phyloP scores from a whole-genome alignment of 179 eudicot genomes.

The Beta macrorhiza region DNA sequence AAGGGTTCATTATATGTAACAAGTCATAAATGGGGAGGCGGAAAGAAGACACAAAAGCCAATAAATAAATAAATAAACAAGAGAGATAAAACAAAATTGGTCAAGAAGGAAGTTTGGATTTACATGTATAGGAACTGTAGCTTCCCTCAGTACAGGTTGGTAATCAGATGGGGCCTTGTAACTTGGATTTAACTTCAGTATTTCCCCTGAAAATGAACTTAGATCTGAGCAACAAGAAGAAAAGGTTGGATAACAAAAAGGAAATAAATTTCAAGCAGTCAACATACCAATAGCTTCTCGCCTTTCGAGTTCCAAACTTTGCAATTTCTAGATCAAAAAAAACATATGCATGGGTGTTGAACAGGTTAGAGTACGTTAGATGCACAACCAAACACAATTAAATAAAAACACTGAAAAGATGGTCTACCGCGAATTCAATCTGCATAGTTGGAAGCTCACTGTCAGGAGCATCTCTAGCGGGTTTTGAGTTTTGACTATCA shows the following conservation, averaged over 20 bases:
- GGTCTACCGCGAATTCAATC: conserved; percentile 34
- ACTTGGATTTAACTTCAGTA: conserved; percentile 74
- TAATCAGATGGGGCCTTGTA: conserved; percentile 81
- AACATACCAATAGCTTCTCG: conserved; percentile 81
- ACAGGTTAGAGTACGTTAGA: background rate
- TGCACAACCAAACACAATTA: background rate
- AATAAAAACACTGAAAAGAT: background rate
- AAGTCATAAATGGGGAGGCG: background rate
- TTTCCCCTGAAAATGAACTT: conserved; percentile 63
- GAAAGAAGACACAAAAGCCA: no score
- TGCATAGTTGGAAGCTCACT: conserved; percentile 38
- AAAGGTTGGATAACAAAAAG: background rate
- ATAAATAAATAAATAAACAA: background rate
- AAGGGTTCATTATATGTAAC: background rate
- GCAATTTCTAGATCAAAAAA: conserved; percentile 39
- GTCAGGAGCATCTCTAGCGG: conserved; percentile 26
- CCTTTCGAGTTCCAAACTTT: conserved; percentile 72
- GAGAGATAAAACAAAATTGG: conserved; percentile 2
- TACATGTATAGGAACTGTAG: conserved; percentile 82
- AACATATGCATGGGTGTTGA: background rate
- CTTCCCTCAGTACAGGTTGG: conserved; percentile 78
- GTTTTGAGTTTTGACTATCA: conserved; percentile 38
- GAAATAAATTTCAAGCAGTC: conserved; percentile 6
- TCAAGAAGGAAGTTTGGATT: conserved; percentile 29
- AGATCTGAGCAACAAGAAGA: conserved; percentile 12